A percentile compares a stretch with the other conserved stretches of the same genome.
Evolutionary conservation across 1,284 basidiomycete species (phyloP).

Genomic region (Ustilago lituana): DNA sequence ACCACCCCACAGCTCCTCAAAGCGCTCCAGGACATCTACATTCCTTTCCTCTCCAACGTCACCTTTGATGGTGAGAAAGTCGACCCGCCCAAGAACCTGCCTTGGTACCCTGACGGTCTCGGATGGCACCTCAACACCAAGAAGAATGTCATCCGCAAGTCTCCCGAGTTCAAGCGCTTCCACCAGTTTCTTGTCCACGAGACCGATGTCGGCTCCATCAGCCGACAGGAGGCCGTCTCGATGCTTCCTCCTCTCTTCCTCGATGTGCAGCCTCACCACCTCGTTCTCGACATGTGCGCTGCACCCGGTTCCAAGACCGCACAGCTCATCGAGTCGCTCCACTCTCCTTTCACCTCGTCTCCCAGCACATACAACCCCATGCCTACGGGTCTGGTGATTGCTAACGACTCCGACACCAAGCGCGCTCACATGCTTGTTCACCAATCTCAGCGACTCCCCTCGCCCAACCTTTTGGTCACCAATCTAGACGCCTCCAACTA

Average conservation of each 20-base stretch:
- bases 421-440: slow-evolving; percentile 97
- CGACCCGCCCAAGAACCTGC: slow-evolving; percentile 80
- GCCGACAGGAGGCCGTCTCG: slow-evolving; percentile 95
- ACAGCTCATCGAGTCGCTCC: slow-evolving; percentile 88
- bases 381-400: slow-evolving; percentile 77
- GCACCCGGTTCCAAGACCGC: slow-evolving; percentile 98
- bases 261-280: slow-evolving; percentile 75
- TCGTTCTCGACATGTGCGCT: slow-evolving; percentile 92
- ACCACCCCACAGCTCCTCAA: slow-evolving; percentile 59
- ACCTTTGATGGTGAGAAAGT: slow-evolving; percentile 78
- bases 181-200: slow-evolving; percentile 97
- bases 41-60: slow-evolving; percentile 79
- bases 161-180: slow-evolving; percentile 93
- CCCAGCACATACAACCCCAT: slow-evolving; percentile 62
- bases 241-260: slow-evolving; percentile 97
- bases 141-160: slow-evolving; percentile 88
- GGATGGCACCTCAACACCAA: slow-evolving; percentile 96
- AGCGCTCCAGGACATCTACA: slow-evolving; percentile 71
- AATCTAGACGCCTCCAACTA: slow-evolving; percentile 94
- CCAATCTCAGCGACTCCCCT: slow-evolving; percentile 92
- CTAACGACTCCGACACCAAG: slow-evolving; percentile 92
- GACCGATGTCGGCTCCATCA: slow-evolving; percentile 96
- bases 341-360: slow-evolving; percentile 68
- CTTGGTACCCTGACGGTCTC: slow-evolving; percentile 92
- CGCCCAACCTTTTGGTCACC: slow-evolving; percentile 90